Percentiles rank a stretch among this genome's conserved stretches.
Evolutionary conservation across 73 alveolate species (phyloP).

Genomic region (Paramecium primaurelia): DNA sequence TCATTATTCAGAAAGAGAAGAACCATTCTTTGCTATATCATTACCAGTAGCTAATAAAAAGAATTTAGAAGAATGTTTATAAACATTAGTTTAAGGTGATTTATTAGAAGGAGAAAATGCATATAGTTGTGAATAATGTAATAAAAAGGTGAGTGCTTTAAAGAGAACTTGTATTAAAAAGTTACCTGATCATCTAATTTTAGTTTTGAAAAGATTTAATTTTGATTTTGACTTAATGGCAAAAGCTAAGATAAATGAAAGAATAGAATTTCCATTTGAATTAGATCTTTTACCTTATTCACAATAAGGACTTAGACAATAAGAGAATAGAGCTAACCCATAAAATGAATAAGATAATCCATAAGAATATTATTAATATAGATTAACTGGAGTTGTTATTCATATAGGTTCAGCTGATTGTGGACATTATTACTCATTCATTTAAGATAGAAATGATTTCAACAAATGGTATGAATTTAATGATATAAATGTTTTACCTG

Average conservation of each 20-base stretch:
- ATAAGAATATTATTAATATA: constrained; percentile 80
- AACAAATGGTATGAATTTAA: constrained; percentile 92
- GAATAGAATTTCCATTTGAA: constrained; percentile 94
- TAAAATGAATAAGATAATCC: constrained; percentile 65
- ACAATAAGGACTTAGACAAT: constrained; percentile 86
- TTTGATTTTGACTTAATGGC: constrained; percentile 92
- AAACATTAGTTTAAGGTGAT: constrained; percentile 92
- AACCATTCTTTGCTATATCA: constrained; percentile 46
- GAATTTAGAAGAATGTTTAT: constrained; percentile 86
- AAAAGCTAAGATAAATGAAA: constrained; percentile 91
- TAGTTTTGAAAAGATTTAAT: constrained; percentile 94
- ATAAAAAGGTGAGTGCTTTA: constrained; percentile 88
- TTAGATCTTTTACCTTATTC: constrained; percentile 95
- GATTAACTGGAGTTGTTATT: constrained; percentile 90
- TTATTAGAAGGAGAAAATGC: constrained; percentile 96
- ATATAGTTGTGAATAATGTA: constrained; percentile 90
- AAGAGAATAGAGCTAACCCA: constrained; percentile 62
- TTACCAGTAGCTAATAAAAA: constrained; percentile 86
- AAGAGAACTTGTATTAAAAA: constrained; percentile 90
- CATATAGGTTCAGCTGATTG: constrained; percentile 97
- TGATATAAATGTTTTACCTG: constrained; percentile 84
- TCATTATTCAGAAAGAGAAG: constrained; percentile 60
- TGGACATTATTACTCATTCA: constrained; percentile 98
- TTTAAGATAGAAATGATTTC: constrained; percentile 79
- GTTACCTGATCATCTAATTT: constrained; percentile 89